These are phyloP conservation scores for Helenozyma baotianmanensis DNA, from an alignment of 805 yeast species.

Conservation along the genomic window DNA sequence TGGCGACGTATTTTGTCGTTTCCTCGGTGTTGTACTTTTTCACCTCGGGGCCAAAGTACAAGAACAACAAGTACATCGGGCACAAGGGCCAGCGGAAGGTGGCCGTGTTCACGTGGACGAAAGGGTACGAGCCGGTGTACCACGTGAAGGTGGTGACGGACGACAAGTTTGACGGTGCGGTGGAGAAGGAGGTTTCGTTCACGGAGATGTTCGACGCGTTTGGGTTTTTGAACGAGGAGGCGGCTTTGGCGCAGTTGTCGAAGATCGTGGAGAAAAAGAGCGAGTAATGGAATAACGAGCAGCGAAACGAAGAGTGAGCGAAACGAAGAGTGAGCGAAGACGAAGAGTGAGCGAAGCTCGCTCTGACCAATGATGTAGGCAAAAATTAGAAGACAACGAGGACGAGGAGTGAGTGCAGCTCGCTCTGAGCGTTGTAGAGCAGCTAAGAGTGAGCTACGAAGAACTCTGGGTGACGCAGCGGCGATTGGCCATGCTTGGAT, in stretches of 20 bases:
- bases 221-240: constrained; percentile 40
- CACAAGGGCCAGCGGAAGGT: constrained; percentile 28
- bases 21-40: constrained; percentile 32
- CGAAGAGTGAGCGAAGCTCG: too few species aligned
- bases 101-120: constrained; percentile 34
- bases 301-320: too few species aligned
- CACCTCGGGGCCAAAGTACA: constrained; percentile 31
- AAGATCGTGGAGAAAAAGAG: constrained; percentile 16
- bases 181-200: constrained; percentile 26
- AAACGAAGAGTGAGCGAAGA: too few species aligned
- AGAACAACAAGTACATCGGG: constrained; percentile 47
- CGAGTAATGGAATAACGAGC: constrained; percentile 4
- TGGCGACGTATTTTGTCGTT: constrained; percentile 34
- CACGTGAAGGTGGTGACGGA: constrained; percentile 28
- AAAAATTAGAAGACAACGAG: too few species aligned
- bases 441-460: too few species aligned
- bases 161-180: constrained; percentile 12
- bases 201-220: constrained; percentile 42
- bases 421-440: too few species aligned
- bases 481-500: too few species aligned
- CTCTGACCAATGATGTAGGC: too few species aligned
- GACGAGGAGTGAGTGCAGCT: too few species aligned
- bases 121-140: constrained; percentile 44
- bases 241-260: constrained; percentile 23
- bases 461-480: too few species aligned